Evolutionary conservation across 1,139 yeast genomes (phyloP), one percentile per base, ranked within the genome.

Genomic region (Pichia sp.): DNA sequence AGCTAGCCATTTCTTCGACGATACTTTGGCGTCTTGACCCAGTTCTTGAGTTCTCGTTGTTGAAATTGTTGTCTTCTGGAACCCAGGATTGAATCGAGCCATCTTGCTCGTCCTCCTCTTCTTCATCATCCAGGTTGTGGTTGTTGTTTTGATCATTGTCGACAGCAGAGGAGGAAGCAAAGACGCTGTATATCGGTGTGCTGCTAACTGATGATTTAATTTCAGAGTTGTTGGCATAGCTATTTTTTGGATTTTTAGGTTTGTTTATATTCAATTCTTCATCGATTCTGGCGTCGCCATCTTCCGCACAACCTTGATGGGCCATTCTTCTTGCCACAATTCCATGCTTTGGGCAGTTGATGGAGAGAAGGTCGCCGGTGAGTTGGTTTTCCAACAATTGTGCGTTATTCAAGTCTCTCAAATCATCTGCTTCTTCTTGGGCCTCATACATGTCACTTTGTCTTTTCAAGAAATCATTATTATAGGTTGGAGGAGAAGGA

Each of bases 1-100:
- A 12, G 31, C 59, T 58, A 14, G 60, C 56, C 48, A 61, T 17
- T 16, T 61, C 62, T 10, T 60, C 61, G 10, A 54, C 58, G 4
- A 58, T 36, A 43, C 56, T 53, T n/a, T 45, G 55, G 24, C 33
- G 54, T 46, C 55, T 42, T 7, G 57, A 51, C 38, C 20, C 31
- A 6, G 27, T 30, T 30, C 36, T 46, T 7, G 29, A 27, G 16
- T 36, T 8, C 6, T 30, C 40, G 24, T 29, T 10, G 16, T 17
- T 4, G 20, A 46, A 31, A 17, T 46, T 14, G 36, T 33, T 27
- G 36, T 46, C 48, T 10, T 8, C 40, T 9, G 60, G 58, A 2
- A 38, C 46, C 56, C 60, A 56, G 1, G 57, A 48, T 12, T 52
- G 52, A 17, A 53, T 53, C 6, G 55, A 49, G 12, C 20, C 17